phyloP scores from a whole-genome alignment of 352 stramenopile genomes.

The Globisporangium irregulare region DNA sequence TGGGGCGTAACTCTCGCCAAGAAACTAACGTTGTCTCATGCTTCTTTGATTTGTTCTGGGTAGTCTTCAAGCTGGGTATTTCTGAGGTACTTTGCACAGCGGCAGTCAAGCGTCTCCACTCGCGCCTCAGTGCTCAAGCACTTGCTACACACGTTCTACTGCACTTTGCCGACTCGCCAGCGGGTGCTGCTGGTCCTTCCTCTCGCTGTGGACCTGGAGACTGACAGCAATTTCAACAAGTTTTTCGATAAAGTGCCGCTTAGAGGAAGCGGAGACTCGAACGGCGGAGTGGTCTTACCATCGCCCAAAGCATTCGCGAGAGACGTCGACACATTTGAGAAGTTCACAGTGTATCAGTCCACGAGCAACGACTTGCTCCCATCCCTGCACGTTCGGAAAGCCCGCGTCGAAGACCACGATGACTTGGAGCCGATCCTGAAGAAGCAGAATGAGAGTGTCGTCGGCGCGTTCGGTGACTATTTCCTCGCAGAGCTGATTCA shows the following conservation, averaged over 20 bases:
- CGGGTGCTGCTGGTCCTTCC: slow-evolving; percentile 55
- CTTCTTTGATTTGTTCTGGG: not conserved
- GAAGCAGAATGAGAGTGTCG: slow-evolving; percentile 57
- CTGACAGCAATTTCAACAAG: slow-evolving; percentile 51
- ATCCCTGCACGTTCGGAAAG: slow-evolving; percentile 50
- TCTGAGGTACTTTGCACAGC: slow-evolving; percentile 54
- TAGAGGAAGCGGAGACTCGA: slow-evolving; percentile 9
- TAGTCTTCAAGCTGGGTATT: slow-evolving; percentile 51
- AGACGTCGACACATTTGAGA: slow-evolving; percentile 36
- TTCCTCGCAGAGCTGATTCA: slow-evolving; percentile 92
- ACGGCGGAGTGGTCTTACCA: slow-evolving; percentile 20
- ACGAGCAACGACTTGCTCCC: slow-evolving; percentile 34
- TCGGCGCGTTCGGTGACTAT: slow-evolving; percentile 85
- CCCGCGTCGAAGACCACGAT: slow-evolving; percentile 80
- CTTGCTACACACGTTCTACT: slow-evolving; percentile 53
- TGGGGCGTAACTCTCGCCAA: not conserved
- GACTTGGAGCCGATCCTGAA: slow-evolving; percentile 72
- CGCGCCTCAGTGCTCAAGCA: slow-evolving; percentile 45
- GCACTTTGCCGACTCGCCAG: slow-evolving; percentile 35
- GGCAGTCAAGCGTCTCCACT: slow-evolving; percentile 29
- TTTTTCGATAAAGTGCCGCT: slow-evolving; percentile 42
- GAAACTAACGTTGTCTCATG: not conserved
- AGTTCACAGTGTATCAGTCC: slow-evolving; percentile 52
- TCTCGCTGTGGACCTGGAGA: slow-evolving; percentile 39
- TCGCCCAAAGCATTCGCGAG: slow-evolving; percentile 20